A percentile compares a stretch with the other conserved stretches of the same genome.
Conservation (phyloP, 768 basidiomycete species). For the Mrakia blollopis region DNA sequence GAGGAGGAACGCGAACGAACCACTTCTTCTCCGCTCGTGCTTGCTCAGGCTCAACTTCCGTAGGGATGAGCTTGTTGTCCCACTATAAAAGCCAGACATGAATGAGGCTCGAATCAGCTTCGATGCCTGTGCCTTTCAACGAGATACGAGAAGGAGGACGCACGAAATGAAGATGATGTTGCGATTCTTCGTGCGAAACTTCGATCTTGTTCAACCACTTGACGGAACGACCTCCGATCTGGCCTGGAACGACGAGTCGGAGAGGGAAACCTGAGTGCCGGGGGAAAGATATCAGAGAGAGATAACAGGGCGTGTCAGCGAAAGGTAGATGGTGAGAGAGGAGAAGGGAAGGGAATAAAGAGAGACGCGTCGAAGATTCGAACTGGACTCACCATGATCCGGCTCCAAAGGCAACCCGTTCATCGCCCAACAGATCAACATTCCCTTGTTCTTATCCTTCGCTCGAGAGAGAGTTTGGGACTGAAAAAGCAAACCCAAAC, state of each 20-base stretch:
- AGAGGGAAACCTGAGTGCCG: slow-evolving; percentile 50
- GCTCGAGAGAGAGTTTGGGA: slow-evolving; percentile 45
- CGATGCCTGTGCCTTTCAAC: background rate
- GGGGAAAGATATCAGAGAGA: background rate
- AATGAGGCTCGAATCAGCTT: background rate
- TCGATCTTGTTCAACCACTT: slow-evolving; percentile 61
- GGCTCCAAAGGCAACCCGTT: slow-evolving; percentile 58
- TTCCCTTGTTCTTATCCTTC: slow-evolving; percentile 47
- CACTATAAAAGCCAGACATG: slow-evolving; percentile 30
- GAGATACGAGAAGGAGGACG: background rate
- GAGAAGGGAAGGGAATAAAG: background rate
- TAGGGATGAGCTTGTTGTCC: slow-evolving; percentile 63
- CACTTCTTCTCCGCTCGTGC: slow-evolving; percentile 53
- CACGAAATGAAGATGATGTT: slow-evolving; percentile 51
- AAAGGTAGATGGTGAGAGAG: background rate
- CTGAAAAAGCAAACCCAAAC: background rate
- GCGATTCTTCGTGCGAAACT: slow-evolving; percentile 51
- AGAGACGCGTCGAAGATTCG: background rate
- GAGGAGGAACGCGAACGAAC: slow-evolving; percentile 43
- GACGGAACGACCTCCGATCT: slow-evolving; percentile 60
- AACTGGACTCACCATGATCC: slow-evolving; percentile 52
- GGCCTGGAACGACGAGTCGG: slow-evolving; percentile 59
- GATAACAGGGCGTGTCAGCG: background rate
- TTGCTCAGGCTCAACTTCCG: slow-evolving; percentile 52
- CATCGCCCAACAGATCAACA: slow-evolving; percentile 58